Base-by-base conservation (phyloP, 768 basidiomycete genomes). In the Gyrodon lividus region DNA sequence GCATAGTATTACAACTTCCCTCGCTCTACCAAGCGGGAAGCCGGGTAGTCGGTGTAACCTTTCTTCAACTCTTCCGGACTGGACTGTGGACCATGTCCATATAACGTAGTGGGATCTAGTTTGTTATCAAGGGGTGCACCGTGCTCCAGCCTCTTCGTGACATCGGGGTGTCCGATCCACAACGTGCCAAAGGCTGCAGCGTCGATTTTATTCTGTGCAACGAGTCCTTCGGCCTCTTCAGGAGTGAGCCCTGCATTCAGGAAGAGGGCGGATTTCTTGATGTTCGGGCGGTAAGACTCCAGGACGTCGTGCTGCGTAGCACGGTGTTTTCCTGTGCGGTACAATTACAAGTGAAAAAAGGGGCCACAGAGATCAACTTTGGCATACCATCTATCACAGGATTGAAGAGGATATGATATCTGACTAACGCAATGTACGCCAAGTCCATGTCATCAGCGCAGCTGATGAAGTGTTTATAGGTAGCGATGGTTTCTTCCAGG, bases 141-240 rank as follows among this genome's bases (percentile, higher is more conserved):
- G 23, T 67, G 56, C 48, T 63, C 33, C 10, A 74, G 58, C n/a
- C 74, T 70, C 55, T 70, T 69, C 41, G 59, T 68, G 16, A 77
- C 54, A 55, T 77, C 76, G 1, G 76, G 73, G 49, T 78, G 75
- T 5, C 67, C 61, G 39, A 76, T 66, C 57, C 61, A 74, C 43
- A 62, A 54, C 48, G 70, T 56, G 3, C 76, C 75, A 41, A 77
- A 70, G 43, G 66, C 60, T 7, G 72, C 64, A 1, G 64, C 75
- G 43, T 75, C 74, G 19, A 70, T 60, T 37, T 72, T 69, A 2
- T 70, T 68, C 2, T 59, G 55, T 2, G 64, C 46, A 19, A 77
- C 56, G n/a, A 76, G 66, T 39, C 58, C 43, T 12, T 69, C 69
- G 1, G 72, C 74, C 55, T 76, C 75, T 28, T 64, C 62, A 4